Conservation (phyloP, 352 stramenopile species). For the Pythium grandisporangium region DNA sequence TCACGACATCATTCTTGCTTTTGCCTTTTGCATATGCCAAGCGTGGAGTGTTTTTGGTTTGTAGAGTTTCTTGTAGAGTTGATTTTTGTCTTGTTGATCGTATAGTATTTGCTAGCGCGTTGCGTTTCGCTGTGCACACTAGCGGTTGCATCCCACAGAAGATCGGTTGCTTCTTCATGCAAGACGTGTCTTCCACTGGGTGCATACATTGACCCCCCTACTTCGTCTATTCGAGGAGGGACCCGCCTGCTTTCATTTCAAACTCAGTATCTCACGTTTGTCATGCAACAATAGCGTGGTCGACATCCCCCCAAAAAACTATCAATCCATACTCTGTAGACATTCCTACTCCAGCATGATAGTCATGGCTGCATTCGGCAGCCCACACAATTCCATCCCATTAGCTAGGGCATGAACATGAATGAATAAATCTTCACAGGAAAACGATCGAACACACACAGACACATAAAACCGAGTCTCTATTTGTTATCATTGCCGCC, state of each 20-base stretch:
- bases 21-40: too few relatives aligned
- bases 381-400: background rate
- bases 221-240: constrained; percentile 6
- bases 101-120: too few relatives aligned
- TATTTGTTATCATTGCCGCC: background rate
- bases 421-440: background rate
- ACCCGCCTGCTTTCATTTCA: constrained; percentile 58
- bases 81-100: too few relatives aligned
- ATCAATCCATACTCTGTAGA: background rate
- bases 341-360: background rate
- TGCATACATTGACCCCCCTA: constrained; percentile 22
- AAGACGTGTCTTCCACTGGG: constrained; percentile 31
- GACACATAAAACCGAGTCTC: too few relatives aligned
- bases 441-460: too few relatives aligned
- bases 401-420: too few relatives aligned
- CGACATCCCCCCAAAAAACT: constrained; percentile 18
- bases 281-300: constrained; percentile 56
- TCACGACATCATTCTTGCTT: too few relatives aligned
- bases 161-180: constrained; percentile 20
- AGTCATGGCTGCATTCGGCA: too few relatives aligned
- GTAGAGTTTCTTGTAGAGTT: too few relatives aligned
- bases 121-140: too few relatives aligned
- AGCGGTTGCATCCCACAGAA: constrained; percentile 64
- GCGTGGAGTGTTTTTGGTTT: too few relatives aligned
- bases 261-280: constrained; percentile 28